phyloP scores from a whole-genome alignment of 371 early-diverging fungal genomes.

The Entomophthora muscae region DNA sequence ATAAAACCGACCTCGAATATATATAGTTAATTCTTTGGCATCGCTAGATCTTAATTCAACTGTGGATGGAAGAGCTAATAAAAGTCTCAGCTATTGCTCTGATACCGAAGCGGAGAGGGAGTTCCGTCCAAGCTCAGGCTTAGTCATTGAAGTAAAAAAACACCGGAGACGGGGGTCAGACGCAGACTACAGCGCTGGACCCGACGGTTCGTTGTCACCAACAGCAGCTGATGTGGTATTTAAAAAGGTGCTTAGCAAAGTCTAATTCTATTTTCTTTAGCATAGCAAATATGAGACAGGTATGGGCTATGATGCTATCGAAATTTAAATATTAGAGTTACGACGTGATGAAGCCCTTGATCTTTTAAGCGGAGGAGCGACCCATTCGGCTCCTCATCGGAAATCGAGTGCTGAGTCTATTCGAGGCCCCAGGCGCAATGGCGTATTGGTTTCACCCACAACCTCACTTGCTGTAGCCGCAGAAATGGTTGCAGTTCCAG shows the following conservation, averaged over 20 bases:
- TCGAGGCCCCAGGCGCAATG: not conserved
- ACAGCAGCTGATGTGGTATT: not conserved
- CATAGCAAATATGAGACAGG: not conserved
- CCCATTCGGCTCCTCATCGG: not conserved
- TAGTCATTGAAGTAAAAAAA: not conserved
- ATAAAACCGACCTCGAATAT: not conserved
- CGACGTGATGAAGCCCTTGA: not conserved
- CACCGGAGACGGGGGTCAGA: not conserved
- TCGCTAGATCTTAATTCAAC: not conserved
- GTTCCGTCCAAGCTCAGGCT: not conserved
- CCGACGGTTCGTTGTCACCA: not conserved
- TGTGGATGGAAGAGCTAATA: not conserved
- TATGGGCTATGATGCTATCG: not conserved
- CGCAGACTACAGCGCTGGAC: not conserved
- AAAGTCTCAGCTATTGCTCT: slow-evolving; percentile 3
- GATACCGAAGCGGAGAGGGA: not conserved
- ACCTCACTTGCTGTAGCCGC: slow-evolving; percentile 1
- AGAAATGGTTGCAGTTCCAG: not conserved
- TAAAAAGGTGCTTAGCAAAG: not conserved
- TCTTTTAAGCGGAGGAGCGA: not conserved
- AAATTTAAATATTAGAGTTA: not conserved
- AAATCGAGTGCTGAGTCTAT: slow-evolving; percentile 9
- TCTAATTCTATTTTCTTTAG: not conserved
- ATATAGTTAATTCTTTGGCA: not conserved
- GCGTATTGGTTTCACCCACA: slow-evolving; percentile 6